These are phyloP conservation scores for Fraxinus cuspidata DNA, from an alignment of 257 asterid genomes.

Conservation along the genomic window DNA sequence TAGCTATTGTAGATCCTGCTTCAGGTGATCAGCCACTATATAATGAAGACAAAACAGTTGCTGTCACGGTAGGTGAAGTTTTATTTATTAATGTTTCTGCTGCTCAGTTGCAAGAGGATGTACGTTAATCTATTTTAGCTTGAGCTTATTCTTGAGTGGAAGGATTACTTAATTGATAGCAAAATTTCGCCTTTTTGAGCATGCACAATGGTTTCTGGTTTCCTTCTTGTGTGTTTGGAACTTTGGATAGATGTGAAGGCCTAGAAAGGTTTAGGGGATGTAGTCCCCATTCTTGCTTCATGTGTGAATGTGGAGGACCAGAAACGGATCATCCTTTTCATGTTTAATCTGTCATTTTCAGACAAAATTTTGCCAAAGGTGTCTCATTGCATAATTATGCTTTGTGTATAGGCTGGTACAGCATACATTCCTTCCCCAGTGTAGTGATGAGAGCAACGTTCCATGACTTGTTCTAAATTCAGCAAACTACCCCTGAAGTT, in stretches of 20 bases:
- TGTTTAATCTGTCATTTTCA: not conserved
- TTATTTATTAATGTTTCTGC: constrained; percentile 12
- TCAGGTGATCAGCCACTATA: constrained; percentile 97
- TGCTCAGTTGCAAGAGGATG: constrained; percentile 4
- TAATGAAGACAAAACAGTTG: constrained; percentile 88
- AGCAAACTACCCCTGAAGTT: not conserved
- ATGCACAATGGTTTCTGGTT: constrained; percentile 15
- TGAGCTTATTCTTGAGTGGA: not conserved
- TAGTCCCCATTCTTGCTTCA: not conserved
- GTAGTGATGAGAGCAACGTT: not conserved
- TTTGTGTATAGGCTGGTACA: constrained; percentile 2
- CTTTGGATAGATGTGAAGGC: constrained; percentile 13
- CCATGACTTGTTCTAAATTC: not conserved
- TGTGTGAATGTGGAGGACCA: constrained; percentile 5
- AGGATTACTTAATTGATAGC: not conserved
- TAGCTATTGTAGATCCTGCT: constrained; percentile 93
- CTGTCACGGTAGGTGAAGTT: constrained; percentile 71
- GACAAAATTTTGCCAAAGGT: not conserved
- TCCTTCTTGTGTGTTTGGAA: constrained; percentile 3
- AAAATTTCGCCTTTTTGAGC: not conserved
- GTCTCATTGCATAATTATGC: not conserved
- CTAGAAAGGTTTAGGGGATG: constrained; percentile 5
- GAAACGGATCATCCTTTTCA: not conserved
- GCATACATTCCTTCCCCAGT: not conserved
- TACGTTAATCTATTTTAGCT: constrained; percentile 13